These are phyloP conservation scores for Phaeosphaeriaceae sp. DNA, from an alignment of 2,329 filamentous ascomycete species.

Conservation along the genomic window DNA sequence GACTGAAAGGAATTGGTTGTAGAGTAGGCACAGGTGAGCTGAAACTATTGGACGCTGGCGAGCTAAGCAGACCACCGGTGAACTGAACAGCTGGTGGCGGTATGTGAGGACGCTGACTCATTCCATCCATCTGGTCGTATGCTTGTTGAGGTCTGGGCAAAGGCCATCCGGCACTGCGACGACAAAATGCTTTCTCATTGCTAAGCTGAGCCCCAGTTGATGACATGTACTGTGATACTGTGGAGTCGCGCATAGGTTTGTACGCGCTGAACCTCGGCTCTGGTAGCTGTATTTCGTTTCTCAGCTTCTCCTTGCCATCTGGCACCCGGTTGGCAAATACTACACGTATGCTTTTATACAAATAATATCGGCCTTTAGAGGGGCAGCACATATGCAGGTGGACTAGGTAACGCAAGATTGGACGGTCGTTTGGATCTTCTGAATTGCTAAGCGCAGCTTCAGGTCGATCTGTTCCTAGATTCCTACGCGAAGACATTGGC, in stretches of 20 bases:
- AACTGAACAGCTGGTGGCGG: slow-evolving; percentile 42
- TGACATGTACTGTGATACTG: slow-evolving; percentile 27
- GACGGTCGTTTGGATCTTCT: slow-evolving; percentile 64
- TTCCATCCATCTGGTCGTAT: slow-evolving; percentile 33
- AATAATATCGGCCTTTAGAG: slow-evolving; percentile 79
- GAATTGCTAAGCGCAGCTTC: slow-evolving; percentile 59
- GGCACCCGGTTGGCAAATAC: slow-evolving; percentile 97
- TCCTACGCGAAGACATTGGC: slow-evolving; percentile 56
- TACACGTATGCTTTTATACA: slow-evolving; percentile 90
- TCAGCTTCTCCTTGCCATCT: slow-evolving; percentile 89
- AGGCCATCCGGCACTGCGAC: slow-evolving; percentile 42
- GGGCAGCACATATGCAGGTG: slow-evolving; percentile 94
- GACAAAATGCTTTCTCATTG: slow-evolving; percentile 33
- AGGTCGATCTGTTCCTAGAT: slow-evolving; percentile 59
- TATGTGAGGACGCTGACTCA: slow-evolving; percentile 31
- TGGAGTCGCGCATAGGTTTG: slow-evolving; percentile 65
- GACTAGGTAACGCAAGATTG: slow-evolving; percentile 85
- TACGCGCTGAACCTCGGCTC: slow-evolving; percentile 87
- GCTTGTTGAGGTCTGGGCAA: slow-evolving; percentile 36
- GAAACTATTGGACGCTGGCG: slow-evolving; percentile 27
- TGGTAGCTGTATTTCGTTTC: slow-evolving; percentile 87
- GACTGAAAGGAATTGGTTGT: slow-evolving; percentile 61
- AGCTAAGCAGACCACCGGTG: slow-evolving; percentile 34
- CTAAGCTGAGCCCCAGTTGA: slow-evolving; percentile 27
- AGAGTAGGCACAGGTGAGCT: slow-evolving; percentile 43